These are phyloP conservation scores for Microsporum ferrugineum DNA, from an alignment of 2,329 filamentous ascomycete species.

Conservation along the genomic window DNA sequence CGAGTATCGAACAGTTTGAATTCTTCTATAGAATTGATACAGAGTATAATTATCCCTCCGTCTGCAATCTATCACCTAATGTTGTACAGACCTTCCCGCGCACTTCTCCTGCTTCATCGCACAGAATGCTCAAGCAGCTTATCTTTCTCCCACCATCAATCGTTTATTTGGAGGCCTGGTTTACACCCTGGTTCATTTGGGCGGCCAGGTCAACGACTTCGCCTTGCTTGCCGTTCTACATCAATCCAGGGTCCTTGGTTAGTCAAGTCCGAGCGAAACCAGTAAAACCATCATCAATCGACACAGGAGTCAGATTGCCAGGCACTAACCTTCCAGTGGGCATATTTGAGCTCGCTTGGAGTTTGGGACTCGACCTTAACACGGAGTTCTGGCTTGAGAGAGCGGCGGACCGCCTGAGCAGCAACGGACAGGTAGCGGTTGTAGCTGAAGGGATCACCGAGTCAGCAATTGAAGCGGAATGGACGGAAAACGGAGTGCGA, in stretches of 20 bases:
- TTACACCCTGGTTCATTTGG: slow-evolving; percentile 24
- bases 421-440: slow-evolving; percentile 98
- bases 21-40: slow-evolving; percentile 1
- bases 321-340: slow-evolving; percentile 84
- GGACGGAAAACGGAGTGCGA: slow-evolving; percentile 19
- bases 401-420: slow-evolving; percentile 86
- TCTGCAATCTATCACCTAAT: neutral
- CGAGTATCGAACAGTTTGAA: neutral
- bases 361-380: slow-evolving; percentile 78
- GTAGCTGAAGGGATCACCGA: slow-evolving; percentile 56
- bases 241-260: neutral
- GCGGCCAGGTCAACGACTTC: slow-evolving; percentile 36
- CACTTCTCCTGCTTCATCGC: neutral
- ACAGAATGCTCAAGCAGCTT: neutral
- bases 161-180: slow-evolving; percentile 28
- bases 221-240: slow-evolving; percentile 90
- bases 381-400: slow-evolving; percentile 91
- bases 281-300: slow-evolving; percentile 8
- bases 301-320: neutral
- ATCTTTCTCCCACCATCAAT: neutral
- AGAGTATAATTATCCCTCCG: neutral
- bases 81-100: neutral
- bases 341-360: slow-evolving; percentile 76
- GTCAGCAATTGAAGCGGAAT: slow-evolving; percentile 8
- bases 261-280: neutral